Evolutionary conservation across 1,284 basidiomycete species (phyloP), one percentile per base, ranked within the genome.

Genomic region (Ceratobasidium sp.): DNA sequence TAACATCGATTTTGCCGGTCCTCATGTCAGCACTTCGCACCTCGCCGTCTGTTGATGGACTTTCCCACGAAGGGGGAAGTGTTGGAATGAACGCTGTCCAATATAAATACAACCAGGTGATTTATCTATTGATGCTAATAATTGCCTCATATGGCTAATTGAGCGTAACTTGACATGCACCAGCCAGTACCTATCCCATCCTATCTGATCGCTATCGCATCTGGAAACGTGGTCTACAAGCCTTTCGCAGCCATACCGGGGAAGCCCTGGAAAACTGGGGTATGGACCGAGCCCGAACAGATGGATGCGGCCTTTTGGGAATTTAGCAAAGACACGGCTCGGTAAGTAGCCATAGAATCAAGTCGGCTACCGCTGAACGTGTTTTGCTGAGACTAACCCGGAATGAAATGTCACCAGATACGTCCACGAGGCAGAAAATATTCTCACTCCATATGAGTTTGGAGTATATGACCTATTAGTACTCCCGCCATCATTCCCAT

Each of bases 401-500:
- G 26, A 62, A 34, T 67, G 26, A 67, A 43, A 53, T 21, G 26
- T 28, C n/a, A 14, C 16, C 73, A 92, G 91, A 76, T 95, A 93
- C 81, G 81, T 97, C 76, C 84, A 86, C 0, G 86, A 85, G 14
- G 94, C 93, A 55, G 95, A 97, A 80, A 83, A 82, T 43, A 80
- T 95, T 46, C 85, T 93, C 1, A 87, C 86, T 0, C 84, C 87
- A 0, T 99, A 98, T 80, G 84, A 85, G 59, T 98, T 97, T 82
- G 92, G 92, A 1, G 90, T 96, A 2, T 98, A 96, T 78, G 96
- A 98, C 80, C 82, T 96, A 6, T 84, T 98, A 34, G 92, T 98
- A n/a, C 84, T 98, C 8, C 97, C 97, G 0, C 92, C 94, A 16
- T 93, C 92, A 0, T 98, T 98, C 85, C 96, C 96, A 0, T 98